Evolutionary conservation across 2,329 filamentous ascomycete species (phyloP).

Genomic region (Blumeria graminis): DNA sequence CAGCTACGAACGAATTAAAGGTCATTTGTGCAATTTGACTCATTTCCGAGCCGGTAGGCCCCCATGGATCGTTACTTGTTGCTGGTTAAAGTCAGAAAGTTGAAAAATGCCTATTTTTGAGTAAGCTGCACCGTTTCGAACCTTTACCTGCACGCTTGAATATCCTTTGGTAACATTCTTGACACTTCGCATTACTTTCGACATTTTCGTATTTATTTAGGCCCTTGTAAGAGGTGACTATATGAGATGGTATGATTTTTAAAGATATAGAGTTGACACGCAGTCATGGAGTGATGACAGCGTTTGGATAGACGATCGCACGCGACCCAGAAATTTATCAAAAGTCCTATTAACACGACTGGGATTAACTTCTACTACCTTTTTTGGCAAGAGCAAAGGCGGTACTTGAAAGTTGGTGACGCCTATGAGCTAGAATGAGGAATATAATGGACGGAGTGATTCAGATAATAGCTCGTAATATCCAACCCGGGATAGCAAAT

Average conservation of each 20-base stretch:
- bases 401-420: no score
- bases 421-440: no score
- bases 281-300: background rate
- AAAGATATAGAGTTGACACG: background rate
- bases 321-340: no score
- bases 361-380: no score
- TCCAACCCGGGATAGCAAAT: no score
- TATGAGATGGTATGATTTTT: background rate
- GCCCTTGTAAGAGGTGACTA: background rate
- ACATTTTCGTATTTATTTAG: conserved; percentile 35
- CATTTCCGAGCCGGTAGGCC: conserved; percentile 94
- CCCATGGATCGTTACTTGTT: conserved; percentile 97
- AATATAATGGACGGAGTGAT: no score
- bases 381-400: no score
- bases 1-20: conserved; percentile 52
- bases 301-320: background rate
- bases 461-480: no score
- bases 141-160: conserved; percentile 88
- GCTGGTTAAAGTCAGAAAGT: conserved; percentile 30
- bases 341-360: no score
- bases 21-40: conserved; percentile 95
- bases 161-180: conserved; percentile 99
- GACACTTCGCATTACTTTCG: conserved; percentile 87
- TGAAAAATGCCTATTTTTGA: background rate
- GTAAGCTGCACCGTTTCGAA: conserved; percentile 57